phyloP scores from a whole-genome alignment of 2,329 filamentous ascomycete genomes.

The Emergomyces pasteurianus region DNA sequence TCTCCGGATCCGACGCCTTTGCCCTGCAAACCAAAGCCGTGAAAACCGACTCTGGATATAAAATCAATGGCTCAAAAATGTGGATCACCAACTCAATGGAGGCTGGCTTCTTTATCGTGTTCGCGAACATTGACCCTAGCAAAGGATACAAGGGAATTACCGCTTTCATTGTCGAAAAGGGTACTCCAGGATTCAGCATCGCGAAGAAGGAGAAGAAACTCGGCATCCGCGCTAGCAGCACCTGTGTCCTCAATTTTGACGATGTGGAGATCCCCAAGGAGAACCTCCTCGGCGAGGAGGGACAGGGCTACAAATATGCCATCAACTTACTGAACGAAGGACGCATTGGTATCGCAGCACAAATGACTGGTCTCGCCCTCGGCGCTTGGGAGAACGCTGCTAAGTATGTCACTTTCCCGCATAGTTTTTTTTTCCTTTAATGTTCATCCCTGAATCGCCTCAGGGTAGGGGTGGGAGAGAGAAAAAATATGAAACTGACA shows the following conservation, averaged over 20 bases:
- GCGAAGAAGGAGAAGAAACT: slow-evolving; percentile 99
- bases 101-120: slow-evolving; percentile 91
- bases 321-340: slow-evolving; percentile 92
- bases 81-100: slow-evolving; percentile 99
- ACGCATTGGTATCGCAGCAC: slow-evolving; percentile 91
- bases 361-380: slow-evolving; percentile 94
- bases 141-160: slow-evolving; percentile 96
- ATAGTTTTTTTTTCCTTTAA: neutral
- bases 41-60: slow-evolving; percentile 72
- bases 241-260: slow-evolving; percentile 94
- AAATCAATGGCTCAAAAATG: slow-evolving; percentile 90
- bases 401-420: slow-evolving; percentile 38
- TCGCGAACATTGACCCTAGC: slow-evolving; percentile 84
- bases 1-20: slow-evolving; percentile 90
- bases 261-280: slow-evolving; percentile 82
- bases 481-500: neutral
- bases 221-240: slow-evolving; percentile 88
- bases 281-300: slow-evolving; percentile 77
- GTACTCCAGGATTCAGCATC: slow-evolving; percentile 76
- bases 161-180: slow-evolving; percentile 90
- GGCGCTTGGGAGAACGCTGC: slow-evolving; percentile 94
- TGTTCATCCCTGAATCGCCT: neutral
- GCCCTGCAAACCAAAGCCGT: slow-evolving; percentile 83
- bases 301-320: slow-evolving; percentile 95
- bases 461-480: neutral